phyloP scores from a whole-genome alignment of 2,329 filamentous ascomycete genomes.

The Chaetothyriales sp. region DNA sequence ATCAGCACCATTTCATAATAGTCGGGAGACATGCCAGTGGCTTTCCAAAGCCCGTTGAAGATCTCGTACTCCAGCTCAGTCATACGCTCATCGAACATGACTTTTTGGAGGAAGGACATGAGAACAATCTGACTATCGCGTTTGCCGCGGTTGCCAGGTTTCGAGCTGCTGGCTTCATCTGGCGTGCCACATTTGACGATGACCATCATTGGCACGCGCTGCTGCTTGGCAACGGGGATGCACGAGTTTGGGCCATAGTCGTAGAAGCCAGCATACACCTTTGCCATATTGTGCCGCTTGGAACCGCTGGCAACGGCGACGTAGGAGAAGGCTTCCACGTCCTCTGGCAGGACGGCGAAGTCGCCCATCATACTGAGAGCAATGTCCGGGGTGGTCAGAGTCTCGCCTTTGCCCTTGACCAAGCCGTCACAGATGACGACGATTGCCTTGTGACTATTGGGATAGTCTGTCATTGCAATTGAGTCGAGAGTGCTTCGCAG shows the following conservation, averaged over 20 bases:
- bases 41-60: conserved; percentile 98
- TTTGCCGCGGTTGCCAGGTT: conserved; percentile 95
- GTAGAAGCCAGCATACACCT: conserved; percentile 96
- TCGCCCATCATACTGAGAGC: conserved; percentile 91
- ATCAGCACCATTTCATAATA: conserved; percentile 97
- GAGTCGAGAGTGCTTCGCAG: conserved; percentile 90
- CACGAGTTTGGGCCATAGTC: conserved; percentile 74
- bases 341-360: conserved; percentile 60
- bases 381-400: conserved; percentile 75
- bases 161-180: conserved; percentile 64
- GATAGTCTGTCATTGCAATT: conserved; percentile 93
- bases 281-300: conserved; percentile 99
- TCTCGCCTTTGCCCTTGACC: conserved; percentile 90
- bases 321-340: conserved; percentile 85
- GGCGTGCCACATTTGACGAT: conserved; percentile 93
- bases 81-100: conserved; percentile 99
- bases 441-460: conserved; percentile 96
- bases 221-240: conserved; percentile 75
- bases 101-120: conserved; percentile 98
- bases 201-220: conserved; percentile 94
- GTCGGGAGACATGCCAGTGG: conserved; percentile 94
- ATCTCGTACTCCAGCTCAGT: conserved; percentile 98
- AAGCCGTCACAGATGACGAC: conserved; percentile 93
- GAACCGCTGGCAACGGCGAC: conserved; percentile 90
- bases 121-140: conserved; percentile 97